Evolutionary conservation across 202 grass and related monocot genomes (phyloP), one percentile per base, ranked within the genome.

Genomic region (Carex sylvatica): DNA sequence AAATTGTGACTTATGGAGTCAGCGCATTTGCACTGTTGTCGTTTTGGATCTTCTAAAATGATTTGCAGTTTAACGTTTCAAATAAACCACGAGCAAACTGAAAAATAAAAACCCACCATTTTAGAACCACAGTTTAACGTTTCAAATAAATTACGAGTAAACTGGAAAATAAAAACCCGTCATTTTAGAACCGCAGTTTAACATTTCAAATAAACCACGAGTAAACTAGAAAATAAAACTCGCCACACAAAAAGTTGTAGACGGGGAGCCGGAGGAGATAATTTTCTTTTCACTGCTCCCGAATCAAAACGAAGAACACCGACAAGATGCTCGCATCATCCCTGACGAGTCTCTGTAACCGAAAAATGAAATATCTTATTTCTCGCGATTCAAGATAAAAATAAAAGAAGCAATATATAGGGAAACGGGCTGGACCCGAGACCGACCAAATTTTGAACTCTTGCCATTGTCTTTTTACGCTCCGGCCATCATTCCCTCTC

Each of bases 291-390:
- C 59, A 53, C 82, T 77, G 44, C 42, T 69, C 40, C 61, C 80
- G 40, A 52, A 82, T 68, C 61, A 82, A 82, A 80, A 81, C 15
- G 54, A 30, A 65, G 23, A 81, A 81, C 22, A 38, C 42, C 51
- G 68, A 69, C 15, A 23, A 82, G 49, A 53, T 81, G 79, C 79
- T 81, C 46, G 18, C 79, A 81, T 81, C 79, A 81, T 81, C 60
- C 10, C 80, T 82, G 80, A 69, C 80, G 47, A 4, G 40, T 81
- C 36, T 49, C 60, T 53, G 14, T 47, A 67, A 69, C 62, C 80
- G 42, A 82, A 82, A 69, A 69, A 82, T 82, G 62, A 63, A 66
- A 56, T 46, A 49, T 49, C 46, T 49, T 3, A 49, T 77, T 28
- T 77, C 73, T 77, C 73, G 28, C 20, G 16, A 11, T 69, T 82